These are phyloP conservation scores for Rhodomyrtus psidioides DNA, from an alignment of 441 rosid species.

Conservation along the genomic window DNA sequence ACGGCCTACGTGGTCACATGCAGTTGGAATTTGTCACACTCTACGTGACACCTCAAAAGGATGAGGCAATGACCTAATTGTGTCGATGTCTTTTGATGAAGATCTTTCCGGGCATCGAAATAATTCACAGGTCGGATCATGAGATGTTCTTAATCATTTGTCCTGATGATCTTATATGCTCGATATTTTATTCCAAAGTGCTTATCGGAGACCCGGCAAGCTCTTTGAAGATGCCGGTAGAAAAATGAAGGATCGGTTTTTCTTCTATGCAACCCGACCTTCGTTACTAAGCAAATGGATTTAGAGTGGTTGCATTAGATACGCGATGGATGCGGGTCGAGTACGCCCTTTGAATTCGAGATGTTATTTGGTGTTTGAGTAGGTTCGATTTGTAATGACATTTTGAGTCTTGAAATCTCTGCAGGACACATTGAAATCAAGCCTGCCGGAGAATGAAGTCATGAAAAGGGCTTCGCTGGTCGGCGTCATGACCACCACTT, in stretches of 20 bases:
- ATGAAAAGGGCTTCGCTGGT: slow-evolving; percentile 63
- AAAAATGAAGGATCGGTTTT: background rate
- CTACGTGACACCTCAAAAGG: background rate
- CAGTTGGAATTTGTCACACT: background rate
- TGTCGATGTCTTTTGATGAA: background rate
- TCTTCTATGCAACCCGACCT: background rate
- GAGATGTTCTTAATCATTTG: background rate
- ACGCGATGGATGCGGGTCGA: background rate
- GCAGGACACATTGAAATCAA: slow-evolving; percentile 73
- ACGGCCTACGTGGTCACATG: background rate
- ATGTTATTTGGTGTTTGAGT: background rate
- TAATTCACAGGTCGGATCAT: background rate
- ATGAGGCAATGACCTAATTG: background rate
- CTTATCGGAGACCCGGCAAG: background rate
- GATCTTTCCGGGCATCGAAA: background rate
- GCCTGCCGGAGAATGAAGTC: slow-evolving; percentile 67
- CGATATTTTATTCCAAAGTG: background rate
- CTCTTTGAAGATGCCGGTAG: background rate
- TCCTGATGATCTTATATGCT: background rate
- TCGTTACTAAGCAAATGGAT: background rate
- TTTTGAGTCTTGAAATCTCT: background rate
- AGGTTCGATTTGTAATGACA: background rate
- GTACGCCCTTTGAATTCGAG: background rate
- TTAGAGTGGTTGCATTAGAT: background rate
- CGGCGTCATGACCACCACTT: slow-evolving; percentile 54